A percentile compares a stretch with the other conserved stretches of the same genome.
phyloP scores from a whole-genome alignment of 2,329 filamentous ascomycete genomes.

The Pseudocercospora fijiensis region DNA sequence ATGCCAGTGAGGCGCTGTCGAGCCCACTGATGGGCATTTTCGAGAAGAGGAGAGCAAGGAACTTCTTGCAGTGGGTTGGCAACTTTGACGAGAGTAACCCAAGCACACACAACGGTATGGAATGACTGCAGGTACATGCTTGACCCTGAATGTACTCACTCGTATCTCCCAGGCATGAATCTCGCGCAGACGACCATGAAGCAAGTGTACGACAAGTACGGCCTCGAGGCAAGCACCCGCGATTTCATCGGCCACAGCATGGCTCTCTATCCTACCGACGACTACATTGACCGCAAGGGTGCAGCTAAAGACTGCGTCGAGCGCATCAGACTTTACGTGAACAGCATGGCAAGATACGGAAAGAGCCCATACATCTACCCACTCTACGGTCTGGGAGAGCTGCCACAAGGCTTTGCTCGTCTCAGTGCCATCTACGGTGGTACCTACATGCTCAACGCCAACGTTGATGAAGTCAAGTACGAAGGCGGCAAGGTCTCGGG shows the following conservation, averaged over 20 bases:
- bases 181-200: constrained; percentile 82
- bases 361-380: constrained; percentile 99
- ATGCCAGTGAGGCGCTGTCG: constrained; percentile 82
- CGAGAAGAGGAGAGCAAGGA: constrained; percentile 95
- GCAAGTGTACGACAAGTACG: constrained; percentile 98
- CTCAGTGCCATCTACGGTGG: constrained; percentile 97
- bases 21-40: constrained; percentile 96
- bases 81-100: constrained; percentile 79
- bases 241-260: constrained; percentile 98
- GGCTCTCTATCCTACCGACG: constrained; percentile 90
- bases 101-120: constrained; percentile 79
- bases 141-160: constrained; percentile 18
- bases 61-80: constrained; percentile 94
- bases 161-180: constrained; percentile 63
- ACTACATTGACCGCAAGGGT: constrained; percentile 74
- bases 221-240: constrained; percentile 80
- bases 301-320: constrained; percentile 80
- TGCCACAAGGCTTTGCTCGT: constrained; percentile 95
- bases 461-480: constrained; percentile 84
- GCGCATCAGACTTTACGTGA: constrained; percentile 92
- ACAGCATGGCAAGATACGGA: constrained; percentile 95
- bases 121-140: not conserved
- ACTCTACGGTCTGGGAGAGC: constrained; percentile 92
- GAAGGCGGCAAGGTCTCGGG: constrained; percentile 77
- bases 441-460: constrained; percentile 98